Evolutionary conservation across 768 basidiomycete genomes (phyloP).

Genomic region (Lentinula sp.): DNA sequence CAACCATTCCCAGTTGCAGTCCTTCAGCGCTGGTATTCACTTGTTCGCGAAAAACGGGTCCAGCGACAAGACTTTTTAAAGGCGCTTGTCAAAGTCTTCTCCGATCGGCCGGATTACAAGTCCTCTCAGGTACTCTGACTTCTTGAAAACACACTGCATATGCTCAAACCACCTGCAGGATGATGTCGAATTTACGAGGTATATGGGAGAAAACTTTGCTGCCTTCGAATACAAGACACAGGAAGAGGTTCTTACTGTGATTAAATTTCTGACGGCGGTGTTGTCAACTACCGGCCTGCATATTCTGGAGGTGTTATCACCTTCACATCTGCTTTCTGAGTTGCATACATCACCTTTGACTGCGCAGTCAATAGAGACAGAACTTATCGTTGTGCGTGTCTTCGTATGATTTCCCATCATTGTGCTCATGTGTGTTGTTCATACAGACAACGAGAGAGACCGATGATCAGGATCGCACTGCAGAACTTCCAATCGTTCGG

Average conservation of each 20-base stretch:
- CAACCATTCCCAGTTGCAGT: conserved; percentile 65
- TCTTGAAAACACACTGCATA: background rate
- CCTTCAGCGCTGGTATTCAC: conserved; percentile 84
- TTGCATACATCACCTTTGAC: conserved; percentile 29
- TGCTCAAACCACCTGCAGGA: conserved; percentile 37
- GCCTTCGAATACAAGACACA: conserved; percentile 92
- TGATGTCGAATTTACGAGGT: conserved; percentile 82
- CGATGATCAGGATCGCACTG: conserved; percentile 7
- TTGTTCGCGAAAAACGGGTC: conserved; percentile 87
- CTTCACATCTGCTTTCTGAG: conserved; percentile 62
- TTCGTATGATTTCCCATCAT: background rate
- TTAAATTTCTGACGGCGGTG: conserved; percentile 70
- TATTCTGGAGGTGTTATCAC: conserved; percentile 68
- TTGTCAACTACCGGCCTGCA: conserved; percentile 80
- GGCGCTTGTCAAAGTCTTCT: conserved; percentile 76
- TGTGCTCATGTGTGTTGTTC: background rate
- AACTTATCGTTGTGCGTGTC: background rate
- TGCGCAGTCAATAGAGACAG: background rate
- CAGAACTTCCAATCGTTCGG: conserved; percentile 39
- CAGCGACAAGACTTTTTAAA: conserved; percentile 85
- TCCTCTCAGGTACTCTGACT: conserved; percentile 45
- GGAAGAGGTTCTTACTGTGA: conserved; percentile 85
- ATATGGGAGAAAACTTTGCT: conserved; percentile 93
- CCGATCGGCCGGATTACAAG: conserved; percentile 53
- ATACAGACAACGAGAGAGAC: background rate